Percentiles rank a stretch among this genome's conserved stretches.
phyloP scores from a whole-genome alignment of 2,329 filamentous ascomycete species.

The Verticillium alfalfae region DNA sequence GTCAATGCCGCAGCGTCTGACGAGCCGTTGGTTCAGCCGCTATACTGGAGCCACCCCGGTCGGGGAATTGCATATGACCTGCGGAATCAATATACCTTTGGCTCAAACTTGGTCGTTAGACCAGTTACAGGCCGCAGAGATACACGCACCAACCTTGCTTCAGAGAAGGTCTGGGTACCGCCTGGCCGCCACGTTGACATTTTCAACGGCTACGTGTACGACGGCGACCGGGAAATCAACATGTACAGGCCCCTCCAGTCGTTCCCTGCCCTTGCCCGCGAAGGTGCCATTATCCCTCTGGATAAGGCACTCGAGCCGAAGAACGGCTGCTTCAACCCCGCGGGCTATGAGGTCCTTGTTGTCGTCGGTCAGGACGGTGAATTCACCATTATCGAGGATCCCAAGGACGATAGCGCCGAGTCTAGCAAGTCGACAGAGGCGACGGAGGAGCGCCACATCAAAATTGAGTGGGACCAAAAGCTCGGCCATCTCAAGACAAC shows the following conservation, averaged over 20 bases:
- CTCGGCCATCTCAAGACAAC: constrained; percentile 3
- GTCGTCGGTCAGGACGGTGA: constrained; percentile 40
- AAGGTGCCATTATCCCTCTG: constrained; percentile 54
- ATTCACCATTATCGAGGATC: constrained; percentile 45
- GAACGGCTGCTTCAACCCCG: constrained; percentile 43
- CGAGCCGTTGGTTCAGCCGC: constrained; percentile 51
- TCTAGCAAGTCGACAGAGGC: background rate
- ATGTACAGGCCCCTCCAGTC: constrained; percentile 43
- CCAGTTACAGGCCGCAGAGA: constrained; percentile 50
- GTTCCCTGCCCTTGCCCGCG: constrained; percentile 47
- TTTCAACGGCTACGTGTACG: constrained; percentile 52
- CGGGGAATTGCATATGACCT: constrained; percentile 47
- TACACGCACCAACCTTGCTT: constrained; percentile 36
- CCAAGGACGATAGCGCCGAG: background rate
- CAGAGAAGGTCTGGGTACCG: constrained; percentile 52
- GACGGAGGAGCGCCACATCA: background rate
- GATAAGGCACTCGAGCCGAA: constrained; percentile 34
- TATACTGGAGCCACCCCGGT: constrained; percentile 57
- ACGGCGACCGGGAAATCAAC: constrained; percentile 45
- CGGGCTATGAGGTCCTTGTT: constrained; percentile 40
- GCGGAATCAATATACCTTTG: constrained; percentile 56
- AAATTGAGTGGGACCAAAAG: constrained; percentile 7
- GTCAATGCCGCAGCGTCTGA: constrained; percentile 33
- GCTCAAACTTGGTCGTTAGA: constrained; percentile 47
- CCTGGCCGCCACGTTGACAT: constrained; percentile 50